These are phyloP conservation scores for Avicennia marina DNA, from an alignment of 257 asterid species.

Conservation along the genomic window DNA sequence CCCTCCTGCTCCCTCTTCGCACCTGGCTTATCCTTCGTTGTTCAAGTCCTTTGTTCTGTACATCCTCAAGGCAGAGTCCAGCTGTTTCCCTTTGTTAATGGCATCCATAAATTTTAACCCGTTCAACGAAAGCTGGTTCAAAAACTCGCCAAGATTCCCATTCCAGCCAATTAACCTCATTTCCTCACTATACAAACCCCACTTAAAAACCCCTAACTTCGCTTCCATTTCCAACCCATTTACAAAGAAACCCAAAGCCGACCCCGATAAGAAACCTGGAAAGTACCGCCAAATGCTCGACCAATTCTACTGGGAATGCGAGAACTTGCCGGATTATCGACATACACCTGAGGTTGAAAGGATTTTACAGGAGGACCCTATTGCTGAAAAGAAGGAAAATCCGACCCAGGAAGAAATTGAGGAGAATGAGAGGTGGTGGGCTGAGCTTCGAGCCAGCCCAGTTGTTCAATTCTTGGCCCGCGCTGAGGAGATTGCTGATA, in stretches of 20 bases:
- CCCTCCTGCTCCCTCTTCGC: constrained; percentile 4
- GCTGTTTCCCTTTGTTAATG: no score
- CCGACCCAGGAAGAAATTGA: constrained; percentile 69
- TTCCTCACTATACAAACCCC: constrained; percentile 46
- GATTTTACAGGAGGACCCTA: constrained; percentile 61
- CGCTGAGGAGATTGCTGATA: constrained; percentile 80
- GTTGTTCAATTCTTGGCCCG: constrained; percentile 65
- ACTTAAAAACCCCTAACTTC: constrained; percentile 41
- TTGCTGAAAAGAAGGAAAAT: constrained; percentile 68
- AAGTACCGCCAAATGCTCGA: constrained; percentile 61
- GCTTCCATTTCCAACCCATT: constrained; percentile 68
- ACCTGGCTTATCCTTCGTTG: constrained; percentile 23
- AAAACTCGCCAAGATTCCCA: constrained; percentile 42
- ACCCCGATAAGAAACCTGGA: constrained; percentile 41
- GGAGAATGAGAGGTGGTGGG: constrained; percentile 84
- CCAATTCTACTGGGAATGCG: constrained; percentile 84
- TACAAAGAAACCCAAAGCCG: constrained; percentile 37
- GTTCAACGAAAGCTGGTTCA: constrained; percentile 77
- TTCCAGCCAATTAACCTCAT: constrained; percentile 50
- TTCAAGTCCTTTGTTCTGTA: no score
- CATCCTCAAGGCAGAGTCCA: no score
- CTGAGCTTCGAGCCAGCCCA: constrained; percentile 57
- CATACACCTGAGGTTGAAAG: constrained; percentile 73
- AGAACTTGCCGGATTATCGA: constrained; percentile 74
- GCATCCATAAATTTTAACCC: constrained; percentile 71